Evolutionary conservation across 768 basidiomycete species (phyloP), one percentile per base, ranked within the genome.

Genomic region (Cystobasidium onofrii): DNA sequence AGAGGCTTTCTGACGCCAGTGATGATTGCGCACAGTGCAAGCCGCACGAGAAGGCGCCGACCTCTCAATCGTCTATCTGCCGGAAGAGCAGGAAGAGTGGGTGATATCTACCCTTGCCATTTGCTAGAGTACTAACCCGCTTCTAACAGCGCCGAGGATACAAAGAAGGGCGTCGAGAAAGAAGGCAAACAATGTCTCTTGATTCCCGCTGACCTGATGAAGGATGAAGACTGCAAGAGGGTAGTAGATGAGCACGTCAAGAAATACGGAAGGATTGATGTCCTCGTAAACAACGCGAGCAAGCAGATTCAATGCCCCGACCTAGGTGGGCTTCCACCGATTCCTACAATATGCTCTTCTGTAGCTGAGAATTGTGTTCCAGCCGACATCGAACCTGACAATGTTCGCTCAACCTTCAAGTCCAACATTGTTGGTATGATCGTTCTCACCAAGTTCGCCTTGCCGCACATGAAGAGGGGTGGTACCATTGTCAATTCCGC

Each of bases 381-480:
- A 60, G 77, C 79, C 57, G 81, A 81, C 60, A 81, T 77, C 62
- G 80, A 81, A 79, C 79, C 87, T 41, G 81, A 83, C 62, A 83
- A 85, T 33, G 86, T 87, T 36, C 82, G 85, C 74, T 84, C 84
- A 76, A 86, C 85, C 1, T 87, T 86, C 82, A 79, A 83, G 57
- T 81, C 83, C 64, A 88, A 88, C 81, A 86, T 87, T 77, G 74
- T 88, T 54, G 83, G 83, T 75, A 86, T 86, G 86, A 85, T 88
- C 73, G 85, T 84, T 0, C 73, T 87, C 27, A 84, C 86, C 31
- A 87, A 86, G 78, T 84, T 81, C 75, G 84, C 86, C 17, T 78
- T 87, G 18, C 86, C 87, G 20, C 85, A 88, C 79, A 82, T 87
- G 81, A 85, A 85, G 76, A 84, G 85, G 50, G 87, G 88, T 0